Percentiles rank a stretch among this genome's conserved stretches.
Evolutionary conservation across 352 stramenopile genomes (phyloP).

Genomic region (Globisporangium echinulatum): DNA sequence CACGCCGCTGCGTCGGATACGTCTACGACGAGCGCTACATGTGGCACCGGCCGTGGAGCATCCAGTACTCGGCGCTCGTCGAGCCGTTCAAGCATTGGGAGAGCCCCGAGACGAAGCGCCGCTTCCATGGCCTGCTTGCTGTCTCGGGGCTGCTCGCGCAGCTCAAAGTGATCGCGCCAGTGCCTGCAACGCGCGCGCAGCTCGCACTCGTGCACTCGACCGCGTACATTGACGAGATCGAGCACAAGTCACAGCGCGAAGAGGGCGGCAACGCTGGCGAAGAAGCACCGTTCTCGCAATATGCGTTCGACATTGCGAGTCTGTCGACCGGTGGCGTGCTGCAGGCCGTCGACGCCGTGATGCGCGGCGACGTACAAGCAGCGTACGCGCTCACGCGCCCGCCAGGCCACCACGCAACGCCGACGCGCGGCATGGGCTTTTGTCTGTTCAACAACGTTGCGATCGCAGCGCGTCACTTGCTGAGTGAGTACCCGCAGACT

Average conservation of each 20-base stretch:
- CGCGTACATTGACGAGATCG: conserved; percentile 47
- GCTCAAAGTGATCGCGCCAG: conserved; percentile 27
- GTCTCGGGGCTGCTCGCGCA: conserved; percentile 58
- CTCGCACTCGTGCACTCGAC: conserved; percentile 52
- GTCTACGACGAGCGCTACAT: conserved; percentile 80
- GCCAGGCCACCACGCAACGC: conserved; percentile 64
- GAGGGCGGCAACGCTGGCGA: conserved; percentile 69
- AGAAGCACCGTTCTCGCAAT: conserved; percentile 64
- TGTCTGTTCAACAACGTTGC: conserved; percentile 72
- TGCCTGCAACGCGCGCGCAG: conserved; percentile 33
- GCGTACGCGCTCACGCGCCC: conserved; percentile 65
- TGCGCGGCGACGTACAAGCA: conserved; percentile 27
- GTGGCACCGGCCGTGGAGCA: conserved; percentile 61
- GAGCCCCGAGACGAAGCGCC: conserved; percentile 70
- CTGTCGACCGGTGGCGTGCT: conserved; percentile 66
- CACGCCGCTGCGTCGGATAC: conserved; percentile 36
- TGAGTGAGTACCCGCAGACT: conserved; percentile 45
- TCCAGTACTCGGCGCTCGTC: conserved; percentile 40
- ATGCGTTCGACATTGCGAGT: conserved; percentile 64
- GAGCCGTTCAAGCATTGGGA: conserved; percentile 78
- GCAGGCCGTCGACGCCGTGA: conserved; percentile 48
- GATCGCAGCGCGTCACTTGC: conserved; percentile 44
- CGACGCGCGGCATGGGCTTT: conserved; percentile 57
- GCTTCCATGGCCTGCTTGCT: conserved; percentile 71
- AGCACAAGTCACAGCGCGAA: conserved; percentile 36